Percentiles rank a stretch among this genome's conserved stretches.
Conservation (phyloP, 306 rosid genomes). For the Fragaria iinumae region DNA sequence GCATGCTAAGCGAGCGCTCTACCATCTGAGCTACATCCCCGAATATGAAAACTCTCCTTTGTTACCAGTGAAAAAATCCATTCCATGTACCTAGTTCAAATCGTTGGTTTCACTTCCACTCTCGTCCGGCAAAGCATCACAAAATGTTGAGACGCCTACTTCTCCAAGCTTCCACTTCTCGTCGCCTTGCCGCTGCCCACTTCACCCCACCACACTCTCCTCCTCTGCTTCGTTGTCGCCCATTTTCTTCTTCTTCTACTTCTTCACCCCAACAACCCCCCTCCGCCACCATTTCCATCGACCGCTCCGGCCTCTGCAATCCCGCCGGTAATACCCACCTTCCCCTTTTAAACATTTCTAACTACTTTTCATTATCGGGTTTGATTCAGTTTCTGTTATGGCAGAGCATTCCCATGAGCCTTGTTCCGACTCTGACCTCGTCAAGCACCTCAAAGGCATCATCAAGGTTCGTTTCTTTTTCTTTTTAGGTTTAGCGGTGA, state of each 20-base stretch:
- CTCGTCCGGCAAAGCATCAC: background rate
- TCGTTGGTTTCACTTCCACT: background rate
- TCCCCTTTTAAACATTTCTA: background rate
- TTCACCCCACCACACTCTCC: conserved; percentile 6
- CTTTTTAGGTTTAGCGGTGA: background rate
- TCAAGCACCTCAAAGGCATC: conserved; percentile 59
- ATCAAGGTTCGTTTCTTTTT: conserved; percentile 34
- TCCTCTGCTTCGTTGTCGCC: conserved; percentile 4
- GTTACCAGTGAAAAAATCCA: no score
- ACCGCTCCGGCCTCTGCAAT: conserved; percentile 51
- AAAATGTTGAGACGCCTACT: conserved; percentile 43
- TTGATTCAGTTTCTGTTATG: background rate
- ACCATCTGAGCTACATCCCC: conserved; percentile 99
- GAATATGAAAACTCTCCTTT: no score
- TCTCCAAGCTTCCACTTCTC: conserved; percentile 28
- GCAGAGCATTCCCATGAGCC: conserved; percentile 52
- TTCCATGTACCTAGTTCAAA: no score
- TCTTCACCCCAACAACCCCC: conserved; percentile 34
- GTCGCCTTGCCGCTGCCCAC: conserved; percentile 16
- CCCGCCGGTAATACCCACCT: conserved; percentile 30
- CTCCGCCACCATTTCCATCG: conserved; percentile 39
- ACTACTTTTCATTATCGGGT: background rate
- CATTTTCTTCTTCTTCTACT: conserved; percentile 24
- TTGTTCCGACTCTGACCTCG: conserved; percentile 47
- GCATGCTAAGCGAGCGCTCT: conserved; percentile 99